Base-by-base conservation (phyloP, 148 eudicot species). In the Rhododendron henanense region DNA sequence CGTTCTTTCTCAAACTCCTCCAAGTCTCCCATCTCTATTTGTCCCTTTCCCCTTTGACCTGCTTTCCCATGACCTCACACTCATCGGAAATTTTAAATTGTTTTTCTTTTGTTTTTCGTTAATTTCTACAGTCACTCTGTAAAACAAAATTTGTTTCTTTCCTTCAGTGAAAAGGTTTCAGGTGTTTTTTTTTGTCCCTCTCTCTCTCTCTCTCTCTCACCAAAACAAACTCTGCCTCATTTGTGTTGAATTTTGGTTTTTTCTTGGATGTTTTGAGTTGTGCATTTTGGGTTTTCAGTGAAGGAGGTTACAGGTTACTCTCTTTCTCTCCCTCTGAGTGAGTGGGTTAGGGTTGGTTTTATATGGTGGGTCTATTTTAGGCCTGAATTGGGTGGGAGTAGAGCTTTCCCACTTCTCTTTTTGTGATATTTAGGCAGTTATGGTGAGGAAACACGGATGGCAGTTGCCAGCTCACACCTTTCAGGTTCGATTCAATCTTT, bases 361-460 rank as follows among this genome's bases (percentile, higher is more conserved):
- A 1, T 10, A n/a, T 44, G 28, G 15, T 71, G 51, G 25, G 31
- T 3, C 3, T 78, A 78, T 2, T 76, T 41, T 21, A 44, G 53
- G 15, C 53, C 81, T 23, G 82, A 50, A 79, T 79, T 48, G 59
- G 82, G 82, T 7, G 16, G 57, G 82, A 5, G 10, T 48, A 79
- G 81, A 51, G 23, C 44, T 51, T 50, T 14, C 63, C 63, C 59
- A 28, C 41, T 48, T 51, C 18, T 31, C 3, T 31, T 28, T 31
- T 28, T 18, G 37, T 53, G 16, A 81, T 51, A 65, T 81, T 33
- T 86, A 21, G 85, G 82, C 76, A 91, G 90, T 87, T 76, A 96
- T 96, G 99, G 94, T 92, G 84, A 93, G 99, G 87, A 92, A 93
- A 88, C 99, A 96, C 91, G 99, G 99, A 84, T 96, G 98, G 98